phyloP scores from a whole-genome alignment of 805 yeast genomes.

The Starmerella apis region DNA sequence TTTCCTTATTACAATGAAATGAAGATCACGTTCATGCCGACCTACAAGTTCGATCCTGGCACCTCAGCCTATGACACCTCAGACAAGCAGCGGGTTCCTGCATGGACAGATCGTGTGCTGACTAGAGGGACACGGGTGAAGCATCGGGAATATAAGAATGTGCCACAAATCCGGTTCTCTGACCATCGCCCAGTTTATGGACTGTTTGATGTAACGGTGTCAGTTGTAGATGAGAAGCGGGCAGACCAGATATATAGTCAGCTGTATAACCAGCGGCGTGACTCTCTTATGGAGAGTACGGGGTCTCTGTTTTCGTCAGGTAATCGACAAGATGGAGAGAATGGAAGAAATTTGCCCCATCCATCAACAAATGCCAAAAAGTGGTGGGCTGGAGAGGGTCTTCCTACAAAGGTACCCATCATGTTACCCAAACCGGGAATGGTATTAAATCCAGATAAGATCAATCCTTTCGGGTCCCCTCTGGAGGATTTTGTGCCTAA shows the following conservation, averaged over 20 bases:
- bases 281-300: slow-evolving; percentile 26
- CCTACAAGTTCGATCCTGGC: slow-evolving; percentile 85
- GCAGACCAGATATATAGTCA: slow-evolving; percentile 47
- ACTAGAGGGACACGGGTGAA: slow-evolving; percentile 42
- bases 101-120: slow-evolving; percentile 91
- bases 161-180: slow-evolving; percentile 50
- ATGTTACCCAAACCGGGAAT: slow-evolving; percentile 35
- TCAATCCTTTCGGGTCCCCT: slow-evolving; percentile 52
- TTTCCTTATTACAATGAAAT: slow-evolving; percentile 70
- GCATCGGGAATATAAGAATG: slow-evolving; percentile 59
- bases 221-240: slow-evolving; percentile 54
- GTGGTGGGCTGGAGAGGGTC: slow-evolving; percentile 89
- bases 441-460: slow-evolving; percentile 57
- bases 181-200: slow-evolving; percentile 94
- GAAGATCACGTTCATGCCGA: slow-evolving; percentile 69
- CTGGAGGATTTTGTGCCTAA: slow-evolving; percentile 44
- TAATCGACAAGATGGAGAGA: neutral
- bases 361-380: slow-evolving; percentile 73
- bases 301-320: slow-evolving; percentile 25
- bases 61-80: slow-evolving; percentile 73
- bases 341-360: slow-evolving; percentile 49
- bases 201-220: slow-evolving; percentile 55
- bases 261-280: slow-evolving; percentile 50
- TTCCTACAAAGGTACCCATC: slow-evolving; percentile 57
- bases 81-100: slow-evolving; percentile 85